These are phyloP conservation scores for Solidago caesia DNA, from an alignment of 129 eudicot species.

Conservation along the genomic window DNA sequence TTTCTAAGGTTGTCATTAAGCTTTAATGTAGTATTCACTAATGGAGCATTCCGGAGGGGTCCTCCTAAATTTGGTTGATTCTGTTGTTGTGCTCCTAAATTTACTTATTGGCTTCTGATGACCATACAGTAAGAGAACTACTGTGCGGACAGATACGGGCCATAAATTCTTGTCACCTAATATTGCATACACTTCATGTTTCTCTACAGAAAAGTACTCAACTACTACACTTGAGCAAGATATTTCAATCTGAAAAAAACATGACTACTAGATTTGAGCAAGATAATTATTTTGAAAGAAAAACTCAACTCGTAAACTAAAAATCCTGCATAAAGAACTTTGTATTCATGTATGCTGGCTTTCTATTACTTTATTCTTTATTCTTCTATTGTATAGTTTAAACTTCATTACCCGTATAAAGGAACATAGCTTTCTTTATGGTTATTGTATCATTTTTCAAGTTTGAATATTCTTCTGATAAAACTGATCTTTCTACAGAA, in stretches of 20 bases:
- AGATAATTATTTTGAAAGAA: not conserved
- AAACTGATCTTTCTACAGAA: constrained; percentile 38
- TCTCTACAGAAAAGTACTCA: not conserved
- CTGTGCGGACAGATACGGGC: constrained; percentile 93
- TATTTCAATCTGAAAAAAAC: not conserved
- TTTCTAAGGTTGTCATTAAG: constrained; percentile 9
- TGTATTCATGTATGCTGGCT: constrained; percentile 6
- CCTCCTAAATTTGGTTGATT: constrained; percentile 54
- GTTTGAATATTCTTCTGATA: constrained; percentile 4
- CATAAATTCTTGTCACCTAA: constrained; percentile 34
- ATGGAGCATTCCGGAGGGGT: constrained; percentile 62
- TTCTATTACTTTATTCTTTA: not conserved
- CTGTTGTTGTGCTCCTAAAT: constrained; percentile 73
- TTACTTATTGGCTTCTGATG: constrained; percentile 72
- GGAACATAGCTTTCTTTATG: constrained; percentile 2
- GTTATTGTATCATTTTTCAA: not conserved
- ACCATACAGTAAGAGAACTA: constrained; percentile 61
- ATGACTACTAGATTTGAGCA: constrained; percentile 3
- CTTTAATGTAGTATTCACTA: not conserved
- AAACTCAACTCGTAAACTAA: constrained; percentile 6
- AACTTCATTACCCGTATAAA: constrained; percentile 4
- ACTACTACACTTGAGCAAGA: constrained; percentile 2
- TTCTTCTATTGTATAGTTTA: not conserved
- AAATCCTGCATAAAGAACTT: not conserved
- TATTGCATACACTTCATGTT: not conserved